Conservation (phyloP, 805 yeast genomes). For the Metschnikowia lunata region DNA sequence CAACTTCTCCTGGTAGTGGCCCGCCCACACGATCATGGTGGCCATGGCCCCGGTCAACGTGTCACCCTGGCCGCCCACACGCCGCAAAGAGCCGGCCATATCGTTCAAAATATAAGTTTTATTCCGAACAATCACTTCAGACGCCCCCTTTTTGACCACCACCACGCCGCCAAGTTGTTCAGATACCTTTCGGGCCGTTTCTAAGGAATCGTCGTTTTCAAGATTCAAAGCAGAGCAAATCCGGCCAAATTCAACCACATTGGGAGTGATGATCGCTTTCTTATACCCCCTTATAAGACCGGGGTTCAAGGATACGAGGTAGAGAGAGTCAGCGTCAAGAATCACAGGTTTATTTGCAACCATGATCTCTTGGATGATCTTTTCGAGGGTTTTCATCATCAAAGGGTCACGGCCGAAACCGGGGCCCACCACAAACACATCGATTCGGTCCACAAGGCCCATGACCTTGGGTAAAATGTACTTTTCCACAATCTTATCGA, state of each 20-base stretch:
- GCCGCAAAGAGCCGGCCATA: slow-evolving; percentile 60
- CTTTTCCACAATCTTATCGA: slow-evolving; percentile 34
- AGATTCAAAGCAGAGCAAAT: slow-evolving; percentile 49
- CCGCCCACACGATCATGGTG: slow-evolving; percentile 75
- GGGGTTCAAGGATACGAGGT: slow-evolving; percentile 55
- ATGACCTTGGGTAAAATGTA: slow-evolving; percentile 54
- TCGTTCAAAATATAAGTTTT: slow-evolving; percentile 38
- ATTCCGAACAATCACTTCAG: slow-evolving; percentile 60
- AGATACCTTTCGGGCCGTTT: slow-evolving; percentile 43
- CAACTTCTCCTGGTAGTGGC: slow-evolving; percentile 52
- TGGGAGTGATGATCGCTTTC: slow-evolving; percentile 80
- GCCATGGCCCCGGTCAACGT: slow-evolving; percentile 84
- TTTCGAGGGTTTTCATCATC: slow-evolving; percentile 58
- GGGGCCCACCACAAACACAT: slow-evolving; percentile 86
- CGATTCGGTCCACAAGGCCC: slow-evolving; percentile 56
- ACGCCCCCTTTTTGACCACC: slow-evolving; percentile 67
- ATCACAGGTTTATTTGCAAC: slow-evolving; percentile 63
- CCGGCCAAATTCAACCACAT: slow-evolving; percentile 77
- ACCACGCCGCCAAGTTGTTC: slow-evolving; percentile 50
- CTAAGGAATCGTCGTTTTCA: slow-evolving; percentile 21
- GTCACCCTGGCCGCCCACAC: slow-evolving; percentile 98
- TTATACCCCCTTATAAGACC: slow-evolving; percentile 49
- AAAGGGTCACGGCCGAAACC: slow-evolving; percentile 82
- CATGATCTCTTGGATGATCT: slow-evolving; percentile 54
- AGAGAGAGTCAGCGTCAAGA: slow-evolving; percentile 88